Evolutionary conservation across 371 early-diverging fungal species (phyloP).

Genomic region (Syncephalastrum racemosum): DNA sequence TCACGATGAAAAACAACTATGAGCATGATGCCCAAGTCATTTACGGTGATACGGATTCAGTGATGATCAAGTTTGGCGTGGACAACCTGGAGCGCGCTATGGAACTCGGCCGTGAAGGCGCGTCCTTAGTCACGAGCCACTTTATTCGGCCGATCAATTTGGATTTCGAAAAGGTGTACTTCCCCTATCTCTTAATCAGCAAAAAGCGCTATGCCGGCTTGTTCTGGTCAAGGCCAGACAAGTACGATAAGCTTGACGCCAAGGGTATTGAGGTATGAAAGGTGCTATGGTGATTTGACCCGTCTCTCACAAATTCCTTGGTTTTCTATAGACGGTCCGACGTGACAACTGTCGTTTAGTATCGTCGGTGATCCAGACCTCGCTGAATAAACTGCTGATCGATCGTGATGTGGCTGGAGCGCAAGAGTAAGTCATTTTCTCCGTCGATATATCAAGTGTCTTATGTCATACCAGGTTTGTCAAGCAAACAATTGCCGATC

Average conservation of each 20-base stretch:
- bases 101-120: conserved; percentile 83
- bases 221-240: conserved; percentile 95
- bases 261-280: conserved; percentile 96
- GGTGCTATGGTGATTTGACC: neutral
- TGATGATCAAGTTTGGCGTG: conserved; percentile 99
- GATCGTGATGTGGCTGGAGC: conserved; percentile 94
- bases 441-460: neutral
- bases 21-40: conserved; percentile 92
- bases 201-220: conserved; percentile 99
- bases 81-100: conserved; percentile 82
- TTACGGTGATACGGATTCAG: conserved; percentile 99
- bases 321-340: conserved; percentile 88
- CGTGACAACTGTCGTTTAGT: conserved; percentile 99
- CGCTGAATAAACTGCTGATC: conserved; percentile 90
- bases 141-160: conserved; percentile 97
- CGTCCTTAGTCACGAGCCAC: conserved; percentile 80
- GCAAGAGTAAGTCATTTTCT: conserved; percentile 61
- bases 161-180: conserved; percentile 99
- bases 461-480: conserved; percentile 60
- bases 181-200: conserved; percentile 97
- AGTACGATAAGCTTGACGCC: conserved; percentile 96
- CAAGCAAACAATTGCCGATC: conserved; percentile 89
- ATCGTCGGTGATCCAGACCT: conserved; percentile 91
- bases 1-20: conserved; percentile 85
- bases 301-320: neutral